A percentile compares a stretch with the other conserved stretches of the same genome.
phyloP scores from a whole-genome alignment of 2,329 filamentous ascomycete species.

The Hypoxylon sp. region DNA sequence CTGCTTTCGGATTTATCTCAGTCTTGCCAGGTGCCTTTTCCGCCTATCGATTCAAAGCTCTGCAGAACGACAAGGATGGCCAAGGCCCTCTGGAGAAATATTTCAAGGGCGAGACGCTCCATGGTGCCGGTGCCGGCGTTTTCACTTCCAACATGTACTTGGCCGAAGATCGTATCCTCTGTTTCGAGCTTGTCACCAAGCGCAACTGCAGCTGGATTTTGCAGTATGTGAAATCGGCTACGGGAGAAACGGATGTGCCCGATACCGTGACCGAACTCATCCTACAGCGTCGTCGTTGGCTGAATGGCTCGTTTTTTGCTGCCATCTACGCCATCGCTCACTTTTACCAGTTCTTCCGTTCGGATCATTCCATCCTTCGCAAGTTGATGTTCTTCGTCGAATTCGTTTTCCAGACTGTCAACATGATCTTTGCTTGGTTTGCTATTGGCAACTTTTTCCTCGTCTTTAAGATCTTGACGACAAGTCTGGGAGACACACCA shows the following conservation, averaged over 20 bases:
- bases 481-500: constrained; percentile 79
- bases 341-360: constrained; percentile 96
- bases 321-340: constrained; percentile 95
- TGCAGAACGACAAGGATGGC: constrained; percentile 96
- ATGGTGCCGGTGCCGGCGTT: constrained; percentile 95
- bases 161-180: constrained; percentile 91
- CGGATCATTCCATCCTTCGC: constrained; percentile 85
- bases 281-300: constrained; percentile 93
- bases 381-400: constrained; percentile 93
- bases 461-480: constrained; percentile 96
- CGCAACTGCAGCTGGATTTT: constrained; percentile 97
- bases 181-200: constrained; percentile 97
- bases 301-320: constrained; percentile 98
- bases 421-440: constrained; percentile 99
- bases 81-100: constrained; percentile 97
- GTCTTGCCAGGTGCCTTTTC: constrained; percentile 94
- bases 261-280: constrained; percentile 95
- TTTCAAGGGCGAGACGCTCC: constrained; percentile 98
- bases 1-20: constrained; percentile 97
- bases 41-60: constrained; percentile 93
- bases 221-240: constrained; percentile 98
- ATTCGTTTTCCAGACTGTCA: constrained; percentile 92
- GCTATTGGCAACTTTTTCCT: constrained; percentile 99
- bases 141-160: constrained; percentile 98
- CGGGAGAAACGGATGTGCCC: constrained; percentile 95